Evolutionary conservation across 2,329 filamentous ascomycete genomes (phyloP), one percentile per base, ranked within the genome.

Genomic region (Pseudocercospora fuligena): DNA sequence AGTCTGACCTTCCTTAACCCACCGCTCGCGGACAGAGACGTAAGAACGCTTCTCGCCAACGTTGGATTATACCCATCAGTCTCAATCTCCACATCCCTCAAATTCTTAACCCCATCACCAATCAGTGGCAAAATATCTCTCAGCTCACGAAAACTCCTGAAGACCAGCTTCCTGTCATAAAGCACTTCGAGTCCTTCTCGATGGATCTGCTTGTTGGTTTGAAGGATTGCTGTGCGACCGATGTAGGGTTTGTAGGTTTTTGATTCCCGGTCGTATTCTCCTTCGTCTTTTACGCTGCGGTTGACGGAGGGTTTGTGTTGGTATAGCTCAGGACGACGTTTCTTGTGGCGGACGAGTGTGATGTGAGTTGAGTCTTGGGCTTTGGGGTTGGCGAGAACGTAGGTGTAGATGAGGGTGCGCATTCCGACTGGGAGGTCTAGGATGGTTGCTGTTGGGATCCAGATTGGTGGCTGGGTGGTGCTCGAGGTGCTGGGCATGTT

Each of bases 81-180:
- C 40, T 43, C 12, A n/a, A 43, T 43, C 27, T 58, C 27, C 27
- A 58, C 19, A 58, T 33, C 29, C 25, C 54, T 31, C 23, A 58
- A 58, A 29, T 58, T 23, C 54, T 58, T 33, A 11, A 68, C 40
- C 11, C 40, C 40, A 14, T 43, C 40, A 8, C 40, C 40, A 43
- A 43, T 43, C 40, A 43, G 11, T 11, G 40, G 40, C n/a, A 43
- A 14, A n/a, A 43, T 43, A n/a, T 43, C 40, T 4, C 40, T 12
- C 40, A 43, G 40, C 40, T 43, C 40, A 14, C 12, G 12, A 11
- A 43, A n/a, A 43, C 12, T 14, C 11, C n/a, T n/a, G 40, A 43
- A 43, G 9, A n/a, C 3, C 12, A 43, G 40, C 12, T 43, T 43
- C 4, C 12, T n/a, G 9, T n/a, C n/a, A 8, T 43, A 43, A 12